A percentile compares a stretch with the other conserved stretches of the same genome.
These are phyloP conservation scores for Mortierella sp. DNA, from an alignment of 371 early-diverging fungal genomes.

Conservation along the genomic window DNA sequence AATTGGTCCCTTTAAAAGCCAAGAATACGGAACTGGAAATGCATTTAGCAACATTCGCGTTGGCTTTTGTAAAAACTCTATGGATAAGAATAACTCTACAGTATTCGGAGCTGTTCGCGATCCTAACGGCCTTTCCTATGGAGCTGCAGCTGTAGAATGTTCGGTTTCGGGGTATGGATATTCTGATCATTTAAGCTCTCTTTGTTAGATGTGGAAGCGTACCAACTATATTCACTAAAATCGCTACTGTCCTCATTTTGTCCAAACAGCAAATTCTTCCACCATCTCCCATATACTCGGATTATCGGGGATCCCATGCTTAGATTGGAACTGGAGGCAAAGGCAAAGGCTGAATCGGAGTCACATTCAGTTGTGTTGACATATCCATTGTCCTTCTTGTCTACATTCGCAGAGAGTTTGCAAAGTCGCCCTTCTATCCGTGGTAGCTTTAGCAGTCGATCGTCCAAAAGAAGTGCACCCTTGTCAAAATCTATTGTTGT, in stretches of 20 bases:
- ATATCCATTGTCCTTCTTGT: constrained; percentile 40
- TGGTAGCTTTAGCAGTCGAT: constrained; percentile 29
- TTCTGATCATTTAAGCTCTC: neutral
- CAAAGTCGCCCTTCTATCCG: constrained; percentile 55
- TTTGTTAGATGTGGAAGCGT: neutral
- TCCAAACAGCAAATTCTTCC: constrained; percentile 47
- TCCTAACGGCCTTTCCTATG: constrained; percentile 46
- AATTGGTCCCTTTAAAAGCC: constrained; percentile 62
- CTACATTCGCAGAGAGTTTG: constrained; percentile 45
- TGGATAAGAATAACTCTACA: constrained; percentile 38
- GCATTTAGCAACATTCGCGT: constrained; percentile 59
- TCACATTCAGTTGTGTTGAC: constrained; percentile 11
- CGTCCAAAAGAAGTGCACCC: constrained; percentile 23
- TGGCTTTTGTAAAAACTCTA: constrained; percentile 57
- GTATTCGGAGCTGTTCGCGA: constrained; percentile 41
- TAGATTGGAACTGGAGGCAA: constrained; percentile 35
- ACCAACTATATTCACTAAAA: neutral
- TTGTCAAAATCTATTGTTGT: constrained; percentile 51
- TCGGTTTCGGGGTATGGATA: constrained; percentile 59
- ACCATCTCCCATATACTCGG: constrained; percentile 43
- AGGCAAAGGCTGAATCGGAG: constrained; percentile 27
- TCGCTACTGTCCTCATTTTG: neutral
- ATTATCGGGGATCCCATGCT: constrained; percentile 24
- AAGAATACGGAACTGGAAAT: constrained; percentile 63
- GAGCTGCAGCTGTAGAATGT: constrained; percentile 61